Evolutionary conservation across 805 yeast genomes (phyloP).

Genomic region (Ascoidea rubescens): DNA sequence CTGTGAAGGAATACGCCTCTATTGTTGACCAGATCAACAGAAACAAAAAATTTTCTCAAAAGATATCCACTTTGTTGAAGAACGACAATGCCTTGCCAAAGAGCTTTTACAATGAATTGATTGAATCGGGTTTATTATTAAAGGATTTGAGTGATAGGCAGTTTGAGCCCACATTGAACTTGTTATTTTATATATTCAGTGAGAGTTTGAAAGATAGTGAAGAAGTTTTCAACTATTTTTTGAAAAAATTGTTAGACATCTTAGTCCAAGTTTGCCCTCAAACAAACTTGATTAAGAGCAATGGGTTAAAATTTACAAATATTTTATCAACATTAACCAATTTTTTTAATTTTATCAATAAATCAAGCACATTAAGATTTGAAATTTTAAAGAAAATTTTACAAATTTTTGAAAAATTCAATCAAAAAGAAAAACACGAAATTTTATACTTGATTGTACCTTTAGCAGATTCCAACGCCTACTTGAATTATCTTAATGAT

Average conservation of each 20-base stretch:
- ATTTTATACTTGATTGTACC: constrained; percentile 7
- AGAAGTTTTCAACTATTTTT: constrained; percentile 1
- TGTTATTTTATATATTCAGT: constrained; percentile 7
- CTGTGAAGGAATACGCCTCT: constrained; percentile 4
- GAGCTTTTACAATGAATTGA: constrained; percentile 4
- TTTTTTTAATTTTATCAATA: constrained; percentile 8
- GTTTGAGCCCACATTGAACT: constrained; percentile 8
- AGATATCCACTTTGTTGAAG: constrained; percentile 1
- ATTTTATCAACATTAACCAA: constrained; percentile 7
- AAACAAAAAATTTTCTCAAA: constrained; percentile 5
- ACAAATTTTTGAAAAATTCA: constrained; percentile 5
- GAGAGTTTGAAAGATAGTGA: constrained; percentile 2
- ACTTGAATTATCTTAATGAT: constrained; percentile 7
- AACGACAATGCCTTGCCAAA: background rate
- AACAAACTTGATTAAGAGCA: constrained; percentile 4
- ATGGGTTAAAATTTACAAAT: constrained; percentile 7
- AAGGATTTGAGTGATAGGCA: constrained; percentile 5
- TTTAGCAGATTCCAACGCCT: constrained; percentile 4
- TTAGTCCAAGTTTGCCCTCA: background rate
- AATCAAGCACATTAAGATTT: background rate
- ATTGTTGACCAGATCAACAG: constrained; percentile 4
- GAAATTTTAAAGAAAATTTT: constrained; percentile 5
- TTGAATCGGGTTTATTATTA: constrained; percentile 4
- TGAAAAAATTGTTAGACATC: constrained; percentile 2
- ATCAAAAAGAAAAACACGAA: constrained; percentile 4